phyloP scores from a whole-genome alignment of 495 filamentous ascomycete species.

The Penicillium diatomitis region DNA sequence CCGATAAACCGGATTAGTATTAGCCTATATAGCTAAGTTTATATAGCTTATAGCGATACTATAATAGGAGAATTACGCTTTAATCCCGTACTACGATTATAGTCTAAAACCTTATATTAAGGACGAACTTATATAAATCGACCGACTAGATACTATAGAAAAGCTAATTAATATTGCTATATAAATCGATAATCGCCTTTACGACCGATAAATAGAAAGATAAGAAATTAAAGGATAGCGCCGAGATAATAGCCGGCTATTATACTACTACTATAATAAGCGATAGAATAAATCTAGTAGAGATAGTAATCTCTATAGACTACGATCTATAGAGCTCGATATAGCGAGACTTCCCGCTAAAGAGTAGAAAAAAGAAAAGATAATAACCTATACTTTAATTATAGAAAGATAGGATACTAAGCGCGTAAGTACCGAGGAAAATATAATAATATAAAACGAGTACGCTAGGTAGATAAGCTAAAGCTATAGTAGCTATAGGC shows the following conservation, averaged over 20 bases:
- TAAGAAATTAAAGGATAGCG: background rate
- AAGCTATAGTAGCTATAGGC: background rate
- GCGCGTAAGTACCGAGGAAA: background rate
- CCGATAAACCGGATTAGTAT: too few relatives aligned
- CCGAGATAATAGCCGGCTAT: background rate
- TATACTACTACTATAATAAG: background rate
- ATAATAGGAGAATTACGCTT: background rate
- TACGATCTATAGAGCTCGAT: constrained; percentile 1
- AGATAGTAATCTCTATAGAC: background rate
- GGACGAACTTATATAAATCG: background rate
- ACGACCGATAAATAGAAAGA: background rate
- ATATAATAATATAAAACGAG: background rate
- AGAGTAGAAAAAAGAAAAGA: background rate
- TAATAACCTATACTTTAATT: background rate
- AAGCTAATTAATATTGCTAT: background rate
- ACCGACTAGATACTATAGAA: background rate
- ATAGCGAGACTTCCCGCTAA: background rate
- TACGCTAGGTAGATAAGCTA: background rate
- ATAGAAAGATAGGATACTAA: background rate
- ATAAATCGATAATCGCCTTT: background rate
- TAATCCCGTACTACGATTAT: background rate
- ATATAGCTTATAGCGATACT: too few relatives aligned
- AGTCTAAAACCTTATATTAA: background rate
- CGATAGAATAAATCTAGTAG: background rate
- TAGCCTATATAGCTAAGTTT: too few relatives aligned